Evolutionary conservation across 2,329 filamentous ascomycete genomes (phyloP), one percentile per base, ranked within the genome.

Genomic region (Botrytis medusae): DNA sequence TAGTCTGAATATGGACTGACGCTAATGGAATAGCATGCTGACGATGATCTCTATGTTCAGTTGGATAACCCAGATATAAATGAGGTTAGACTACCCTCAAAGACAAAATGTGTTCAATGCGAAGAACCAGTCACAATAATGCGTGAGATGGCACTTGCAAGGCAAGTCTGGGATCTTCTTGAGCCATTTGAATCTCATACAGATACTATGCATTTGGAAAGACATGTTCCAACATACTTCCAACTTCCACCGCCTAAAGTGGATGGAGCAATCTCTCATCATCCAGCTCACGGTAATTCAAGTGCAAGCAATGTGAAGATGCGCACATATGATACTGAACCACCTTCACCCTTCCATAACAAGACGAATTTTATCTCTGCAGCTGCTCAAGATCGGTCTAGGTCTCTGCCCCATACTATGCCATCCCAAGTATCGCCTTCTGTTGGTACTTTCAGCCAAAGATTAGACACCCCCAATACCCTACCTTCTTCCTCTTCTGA

Each of bases 161-260:
- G 81, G 73, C 78, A 81, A 42, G 79, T 80, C 8, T 84, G 82
- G 82, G 82, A 82, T 54, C 75, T 81, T 10, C 75, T 84, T 2
- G 81, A 80, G 51, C 79, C 81, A 0, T 77, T 84, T 29, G 80
- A 83, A 59, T 78, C 80, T 5, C 81, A 83, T 73, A 79, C 81
- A 2, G 82, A 83, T 71, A 81, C 82, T 1, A 80, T 83, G 63
- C 82, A 81, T 69, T 79, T 83, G 12, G 82, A 84, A 75, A 75
- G 82, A 48, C 83, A 84, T 74, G 72, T 82, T 16, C 79, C 81
- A 10, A 80, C 78, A 2, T 79, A 81, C 59, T 83, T 83, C 72
- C 81, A 82, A 69, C 72, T 83, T 29, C 62, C 67, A 12, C 78
- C 81, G 12, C 81, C 81, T 20, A 82, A 81, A 74, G n/a, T 69